Conservation (phyloP, 306 rosid species). For the Dryas octopetala region DNA sequence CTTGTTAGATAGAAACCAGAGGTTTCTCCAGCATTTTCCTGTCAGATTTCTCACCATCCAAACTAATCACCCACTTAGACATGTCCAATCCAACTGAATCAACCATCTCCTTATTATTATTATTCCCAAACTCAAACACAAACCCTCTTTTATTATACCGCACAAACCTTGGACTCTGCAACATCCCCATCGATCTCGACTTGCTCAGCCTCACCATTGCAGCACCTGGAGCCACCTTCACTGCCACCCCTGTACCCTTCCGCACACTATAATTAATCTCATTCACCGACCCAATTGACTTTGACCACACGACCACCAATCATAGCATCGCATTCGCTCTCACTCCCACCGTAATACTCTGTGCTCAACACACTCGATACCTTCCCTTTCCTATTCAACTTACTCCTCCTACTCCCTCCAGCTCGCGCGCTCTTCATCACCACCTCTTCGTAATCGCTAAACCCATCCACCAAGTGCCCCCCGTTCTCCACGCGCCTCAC, state of each 20-base stretch:
- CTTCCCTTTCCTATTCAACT: constrained; percentile 39
- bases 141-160: constrained; percentile 15
- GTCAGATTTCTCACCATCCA: constrained; percentile 35
- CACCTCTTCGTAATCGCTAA: constrained; percentile 35
- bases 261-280: constrained; percentile 23
- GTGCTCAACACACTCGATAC: constrained; percentile 49
- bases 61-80: constrained; percentile 43
- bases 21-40: constrained; percentile 46
- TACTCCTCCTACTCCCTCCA: constrained; percentile 40
- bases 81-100: constrained; percentile 26
- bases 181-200: constrained; percentile 67
- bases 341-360: constrained; percentile 23
- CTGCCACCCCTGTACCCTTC: constrained; percentile 33
- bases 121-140: constrained; percentile 30
- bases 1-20: constrained; percentile 28
- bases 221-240: constrained; percentile 19
- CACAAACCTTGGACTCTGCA: constrained; percentile 24
- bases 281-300: constrained; percentile 47
- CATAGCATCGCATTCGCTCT: constrained; percentile 9
- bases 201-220: constrained; percentile 35
- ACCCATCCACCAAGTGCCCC: constrained; percentile 26
- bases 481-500: constrained; percentile 42
- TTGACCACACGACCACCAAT: constrained; percentile 42
- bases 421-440: constrained; percentile 15
- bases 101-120: neutral